These are phyloP conservation scores for Elaeis oleifera DNA, from an alignment of 202 grass and related monocot genomes.

Conservation along the genomic window DNA sequence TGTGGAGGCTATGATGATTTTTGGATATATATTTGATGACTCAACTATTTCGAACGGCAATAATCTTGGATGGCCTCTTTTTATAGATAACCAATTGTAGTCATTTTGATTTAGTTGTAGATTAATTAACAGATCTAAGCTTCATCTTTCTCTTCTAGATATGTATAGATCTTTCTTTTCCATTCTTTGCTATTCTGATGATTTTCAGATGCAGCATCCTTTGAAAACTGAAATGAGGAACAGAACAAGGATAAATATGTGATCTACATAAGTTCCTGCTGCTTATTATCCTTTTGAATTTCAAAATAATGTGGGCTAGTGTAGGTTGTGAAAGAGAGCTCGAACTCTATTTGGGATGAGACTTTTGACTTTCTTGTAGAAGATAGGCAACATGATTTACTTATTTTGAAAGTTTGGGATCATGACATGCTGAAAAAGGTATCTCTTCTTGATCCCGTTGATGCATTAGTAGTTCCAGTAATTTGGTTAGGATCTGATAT, in stretches of 20 bases:
- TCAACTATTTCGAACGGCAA: no score
- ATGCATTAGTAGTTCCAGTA: neutral
- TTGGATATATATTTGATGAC: no score
- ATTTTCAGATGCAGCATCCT: no score
- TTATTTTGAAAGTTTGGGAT: constrained; percentile 94
- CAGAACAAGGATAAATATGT: constrained; percentile 74
- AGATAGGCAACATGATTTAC: constrained; percentile 96
- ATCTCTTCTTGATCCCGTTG: constrained; percentile 6
- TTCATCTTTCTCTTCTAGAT: no score
- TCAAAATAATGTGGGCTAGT: constrained; percentile 7
- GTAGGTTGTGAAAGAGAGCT: constrained; percentile 75
- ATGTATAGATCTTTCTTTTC: no score
- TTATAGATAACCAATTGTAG: no score
- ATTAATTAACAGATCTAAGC: no score
- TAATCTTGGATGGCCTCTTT: no score
- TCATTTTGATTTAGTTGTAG: no score
- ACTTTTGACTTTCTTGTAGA: constrained; percentile 95
- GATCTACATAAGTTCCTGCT: neutral
- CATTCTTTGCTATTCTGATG: no score
- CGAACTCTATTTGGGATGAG: constrained; percentile 93
- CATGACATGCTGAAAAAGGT: constrained; percentile 99
- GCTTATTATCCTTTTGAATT: neutral
- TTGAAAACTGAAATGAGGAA: constrained; percentile 70
- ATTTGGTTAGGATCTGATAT: neutral
- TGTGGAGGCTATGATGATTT: no score